Conservation (phyloP, 331 rosid species). For the Spiraea crenata region DNA sequence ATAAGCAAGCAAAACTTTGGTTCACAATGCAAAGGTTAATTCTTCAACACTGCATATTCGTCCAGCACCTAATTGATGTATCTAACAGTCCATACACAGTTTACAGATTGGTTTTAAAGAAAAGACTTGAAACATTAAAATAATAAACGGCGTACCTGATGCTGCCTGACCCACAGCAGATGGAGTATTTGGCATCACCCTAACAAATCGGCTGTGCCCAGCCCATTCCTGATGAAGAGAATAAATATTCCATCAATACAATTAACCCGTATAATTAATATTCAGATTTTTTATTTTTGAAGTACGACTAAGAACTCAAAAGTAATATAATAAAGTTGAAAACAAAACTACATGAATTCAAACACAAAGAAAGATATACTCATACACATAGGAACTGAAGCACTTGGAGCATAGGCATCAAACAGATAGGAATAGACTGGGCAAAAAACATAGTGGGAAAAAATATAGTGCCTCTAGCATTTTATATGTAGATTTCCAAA, state of each 20-base stretch:
- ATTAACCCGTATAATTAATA: neutral
- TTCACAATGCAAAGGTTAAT: neutral
- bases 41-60: neutral
- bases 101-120: neutral
- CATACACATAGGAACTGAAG: constrained; percentile 1
- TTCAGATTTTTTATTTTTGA: neutral
- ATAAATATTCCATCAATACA: neutral
- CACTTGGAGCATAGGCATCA: neutral
- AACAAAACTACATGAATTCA: neutral
- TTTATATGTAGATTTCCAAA: neutral
- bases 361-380: neutral
- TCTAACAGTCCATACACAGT: neutral
- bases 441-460: no score
- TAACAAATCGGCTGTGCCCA: constrained; percentile 60
- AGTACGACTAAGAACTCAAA: neutral
- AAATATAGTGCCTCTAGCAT: neutral
- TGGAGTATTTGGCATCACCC: constrained; percentile 96
- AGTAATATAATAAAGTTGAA: neutral
- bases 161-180: constrained; percentile 91
- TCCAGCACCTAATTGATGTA: neutral
- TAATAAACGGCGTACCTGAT: constrained; percentile 49
- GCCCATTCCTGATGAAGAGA: constrained; percentile 75
- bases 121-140: neutral
- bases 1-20: neutral
- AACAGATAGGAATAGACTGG: neutral